Evolutionary conservation across 1,284 basidiomycete genomes (phyloP), one percentile per base, ranked within the genome.

Genomic region (Malassezia furfur): DNA sequence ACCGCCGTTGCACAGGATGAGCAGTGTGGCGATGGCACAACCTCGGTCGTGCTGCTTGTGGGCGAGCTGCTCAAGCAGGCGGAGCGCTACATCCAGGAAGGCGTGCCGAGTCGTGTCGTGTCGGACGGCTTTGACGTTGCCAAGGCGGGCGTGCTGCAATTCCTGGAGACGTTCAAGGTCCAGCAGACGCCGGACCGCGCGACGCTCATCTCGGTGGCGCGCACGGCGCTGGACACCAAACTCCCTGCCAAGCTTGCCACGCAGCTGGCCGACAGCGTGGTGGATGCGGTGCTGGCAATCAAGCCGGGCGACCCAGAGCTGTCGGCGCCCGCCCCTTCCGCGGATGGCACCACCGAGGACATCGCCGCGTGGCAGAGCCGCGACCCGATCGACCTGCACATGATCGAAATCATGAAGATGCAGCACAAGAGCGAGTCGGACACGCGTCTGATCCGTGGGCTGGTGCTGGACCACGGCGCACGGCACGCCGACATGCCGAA

Each of bases 401-500:
- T 99, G 94, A 81, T 99, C 54, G 94, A 99, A 78, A 85, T 98
- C 68, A 98, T 98, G 93, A 98, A 98, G 81, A 99, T 99, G 94
- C 93, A 96, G 77, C 94, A 99, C 79, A 86, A 91, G 72, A 91
- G 87, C 50, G 91, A 94, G 57, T 91, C 89, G 41, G 94, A 99
- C 78, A 98, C 94, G n/a, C 87, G 94, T 76, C 83, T 99, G 48
- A 80, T 99, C 67, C 86, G 88, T 66, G 94, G 94, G 50, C 81
- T 98, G 54, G 94, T 99, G 45, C 80, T 99, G 69, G 81, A 82
- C 66, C 90, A 99, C 75, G 94, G 94, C 64, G 91, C 89, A 46
- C 80, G 94, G 64, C 94, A 99, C 78, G 91, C 93, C 5, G 94
- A 98, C 77, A 98, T 98, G 94, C 91, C 94, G 45, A 96, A 93